Base-by-base conservation (phyloP, 441 rosid species). In the Kokia cookei region DNA sequence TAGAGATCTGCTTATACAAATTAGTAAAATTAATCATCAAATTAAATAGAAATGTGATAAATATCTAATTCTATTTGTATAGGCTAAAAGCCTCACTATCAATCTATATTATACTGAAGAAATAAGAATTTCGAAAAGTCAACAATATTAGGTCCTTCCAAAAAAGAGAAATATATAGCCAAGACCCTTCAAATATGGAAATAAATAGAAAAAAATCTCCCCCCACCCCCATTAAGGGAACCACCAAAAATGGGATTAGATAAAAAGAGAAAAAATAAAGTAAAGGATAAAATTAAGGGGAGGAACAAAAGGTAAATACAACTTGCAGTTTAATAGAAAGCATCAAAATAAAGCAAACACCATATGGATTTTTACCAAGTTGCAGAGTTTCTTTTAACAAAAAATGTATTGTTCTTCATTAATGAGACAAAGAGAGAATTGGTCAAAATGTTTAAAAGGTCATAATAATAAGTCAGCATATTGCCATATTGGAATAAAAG, bases 401-500 rank as follows among this genome's bases (percentile, higher is more conserved):
- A 42, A 77, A 71, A 48, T 55, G 73, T 51, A 58, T 70, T 73
- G 45, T 68, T 81, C 75, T 80, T 55, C 71, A 80, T 82, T 80
- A 73, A 82, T 69, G 50, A 68, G 74, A 77, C 87, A 76, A 60
- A 24, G 17, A 82, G 60, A 76, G 68, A 42, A 74, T 24, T 64
- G 73, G 55, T 64, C 68, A 60, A 71, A 64, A 73, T 45, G 22
- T 13, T 66, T 13, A 37, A 27, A 71, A 77, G 53, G 68, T 29
- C 65, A 75, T 54, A 58, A 66, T 24, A 57, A 55, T 65, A 78
- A 71, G 76, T 79, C 71, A 57, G 75, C 53, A 15, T 53, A 43
- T 74, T 84, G 74, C 79, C 79, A 81, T 73, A 73, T 61, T 76
- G 79, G 76, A 22, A 45, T 65, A 79, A 69, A 42, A 72, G 24